Conservation (phyloP, 768 basidiomycete species). For the Clitopilus hobsonii region DNA sequence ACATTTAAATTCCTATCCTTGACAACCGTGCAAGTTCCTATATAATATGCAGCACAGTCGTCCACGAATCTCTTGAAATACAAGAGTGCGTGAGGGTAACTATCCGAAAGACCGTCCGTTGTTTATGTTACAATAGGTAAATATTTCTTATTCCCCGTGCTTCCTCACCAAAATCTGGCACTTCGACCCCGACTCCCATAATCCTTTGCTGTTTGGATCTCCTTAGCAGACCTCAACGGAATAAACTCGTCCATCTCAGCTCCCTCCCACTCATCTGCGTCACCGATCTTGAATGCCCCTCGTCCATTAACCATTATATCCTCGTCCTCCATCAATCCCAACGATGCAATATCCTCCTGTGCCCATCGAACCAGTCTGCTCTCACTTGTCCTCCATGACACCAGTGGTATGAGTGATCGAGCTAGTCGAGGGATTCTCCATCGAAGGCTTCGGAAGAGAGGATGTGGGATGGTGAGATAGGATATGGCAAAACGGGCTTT, state of each 20-base stretch:
- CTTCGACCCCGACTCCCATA: background rate
- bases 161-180: background rate
- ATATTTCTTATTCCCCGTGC: no score
- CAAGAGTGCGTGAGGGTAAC: no score
- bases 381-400: slow-evolving; percentile 26
- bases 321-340: slow-evolving; percentile 10
- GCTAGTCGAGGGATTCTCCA: background rate
- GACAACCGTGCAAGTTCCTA: background rate
- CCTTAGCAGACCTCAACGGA: slow-evolving; percentile 26
- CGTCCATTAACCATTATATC: slow-evolving; percentile 41
- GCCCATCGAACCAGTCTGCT: slow-evolving; percentile 41
- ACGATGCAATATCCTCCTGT: slow-evolving; percentile 36
- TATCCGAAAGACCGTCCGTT: no score
- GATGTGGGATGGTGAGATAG: background rate
- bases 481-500: background rate
- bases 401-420: background rate
- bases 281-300: slow-evolving; percentile 6
- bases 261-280: slow-evolving; percentile 23
- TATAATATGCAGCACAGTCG: no score
- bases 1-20: background rate
- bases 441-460: background rate
- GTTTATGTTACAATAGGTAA: background rate
- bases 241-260: slow-evolving; percentile 36
- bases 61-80: no score
- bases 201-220: background rate